Evolutionary conservation across 2,329 filamentous ascomycete species (phyloP).

Genomic region (Diatrype stigma): DNA sequence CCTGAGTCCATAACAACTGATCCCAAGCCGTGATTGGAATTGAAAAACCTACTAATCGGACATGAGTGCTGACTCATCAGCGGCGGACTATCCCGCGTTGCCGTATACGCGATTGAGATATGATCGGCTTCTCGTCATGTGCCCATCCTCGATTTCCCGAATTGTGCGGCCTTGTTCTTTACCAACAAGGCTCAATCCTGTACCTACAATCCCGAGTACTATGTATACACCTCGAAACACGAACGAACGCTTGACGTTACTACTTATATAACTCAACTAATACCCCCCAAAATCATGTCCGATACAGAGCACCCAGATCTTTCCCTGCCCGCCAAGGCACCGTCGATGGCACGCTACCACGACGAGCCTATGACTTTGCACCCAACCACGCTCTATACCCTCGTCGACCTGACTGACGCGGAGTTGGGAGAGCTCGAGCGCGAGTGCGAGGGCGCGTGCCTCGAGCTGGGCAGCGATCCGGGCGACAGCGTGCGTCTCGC

Average conservation of each 20-base stretch:
- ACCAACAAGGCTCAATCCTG: background rate
- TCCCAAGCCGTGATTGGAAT: too few species aligned
- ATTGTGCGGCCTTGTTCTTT: background rate
- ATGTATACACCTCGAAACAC: background rate
- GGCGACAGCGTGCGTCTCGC: slow-evolving; percentile 8
- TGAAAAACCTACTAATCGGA: too few species aligned
- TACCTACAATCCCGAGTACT: background rate
- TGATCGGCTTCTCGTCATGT: too few species aligned
- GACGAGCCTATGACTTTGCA: slow-evolving; percentile 9
- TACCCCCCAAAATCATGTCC: slow-evolving; percentile 6
- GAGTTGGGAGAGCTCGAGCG: slow-evolving; percentile 4
- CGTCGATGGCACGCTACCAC: slow-evolving; percentile 12
- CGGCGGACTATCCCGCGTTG: too few species aligned
- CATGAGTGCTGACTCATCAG: too few species aligned
- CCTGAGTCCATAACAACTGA: too few species aligned
- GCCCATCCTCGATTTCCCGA: too few species aligned
- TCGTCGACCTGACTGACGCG: slow-evolving; percentile 9
- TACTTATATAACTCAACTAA: background rate
- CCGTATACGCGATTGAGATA: too few species aligned
- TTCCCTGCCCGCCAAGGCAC: slow-evolving; percentile 12
- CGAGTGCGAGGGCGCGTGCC: slow-evolving; percentile 5
- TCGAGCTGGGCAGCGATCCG: background rate
- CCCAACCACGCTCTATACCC: slow-evolving; percentile 12
- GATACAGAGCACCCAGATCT: slow-evolving; percentile 10
- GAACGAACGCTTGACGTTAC: background rate